Evolutionary conservation across 345 rosid species (phyloP).

Genomic region (Syzygium grande): DNA sequence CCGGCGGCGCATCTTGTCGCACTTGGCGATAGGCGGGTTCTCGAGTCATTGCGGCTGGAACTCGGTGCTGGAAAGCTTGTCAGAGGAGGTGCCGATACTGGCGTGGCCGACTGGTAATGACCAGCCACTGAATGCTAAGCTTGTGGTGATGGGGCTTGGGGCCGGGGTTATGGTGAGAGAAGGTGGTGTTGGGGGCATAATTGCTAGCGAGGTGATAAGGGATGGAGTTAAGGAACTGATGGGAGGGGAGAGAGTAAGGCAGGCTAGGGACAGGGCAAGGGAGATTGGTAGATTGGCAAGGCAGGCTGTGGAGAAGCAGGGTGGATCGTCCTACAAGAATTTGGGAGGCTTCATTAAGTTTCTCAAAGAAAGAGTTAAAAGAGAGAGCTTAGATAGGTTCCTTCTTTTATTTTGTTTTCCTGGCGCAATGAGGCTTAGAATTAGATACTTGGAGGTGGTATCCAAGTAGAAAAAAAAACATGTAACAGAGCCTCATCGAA

Average conservation of each 20-base stretch:
- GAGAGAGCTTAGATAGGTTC: background rate
- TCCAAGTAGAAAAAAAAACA: background rate
- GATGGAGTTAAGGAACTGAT: slow-evolving; percentile 11
- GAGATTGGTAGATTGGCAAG: slow-evolving; percentile 5
- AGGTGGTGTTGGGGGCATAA: background rate
- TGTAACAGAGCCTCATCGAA: background rate
- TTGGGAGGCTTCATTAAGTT: slow-evolving; percentile 8
- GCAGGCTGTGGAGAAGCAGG: slow-evolving; percentile 2
- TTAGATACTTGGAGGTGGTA: background rate
- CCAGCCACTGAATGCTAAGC: slow-evolving; percentile 18
- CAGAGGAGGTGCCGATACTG: slow-evolving; percentile 14
- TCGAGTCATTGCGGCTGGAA: slow-evolving; percentile 12
- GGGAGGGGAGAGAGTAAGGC: slow-evolving; percentile 11
- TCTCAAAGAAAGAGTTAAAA: background rate
- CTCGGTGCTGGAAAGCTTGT: slow-evolving; percentile 16
- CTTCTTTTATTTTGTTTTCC: background rate
- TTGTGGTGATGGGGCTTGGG: background rate
- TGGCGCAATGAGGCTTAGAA: background rate
- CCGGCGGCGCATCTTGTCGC: background rate
- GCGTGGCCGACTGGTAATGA: slow-evolving; percentile 15
- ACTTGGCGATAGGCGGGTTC: background rate
- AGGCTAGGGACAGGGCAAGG: slow-evolving; percentile 12
- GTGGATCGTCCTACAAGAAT: slow-evolving; percentile 11
- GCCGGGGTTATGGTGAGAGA: slow-evolving; percentile 1
- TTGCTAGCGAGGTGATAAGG: background rate